Conservation (phyloP, 305 asterid species). For the Euphrasia arctica region DNA sequence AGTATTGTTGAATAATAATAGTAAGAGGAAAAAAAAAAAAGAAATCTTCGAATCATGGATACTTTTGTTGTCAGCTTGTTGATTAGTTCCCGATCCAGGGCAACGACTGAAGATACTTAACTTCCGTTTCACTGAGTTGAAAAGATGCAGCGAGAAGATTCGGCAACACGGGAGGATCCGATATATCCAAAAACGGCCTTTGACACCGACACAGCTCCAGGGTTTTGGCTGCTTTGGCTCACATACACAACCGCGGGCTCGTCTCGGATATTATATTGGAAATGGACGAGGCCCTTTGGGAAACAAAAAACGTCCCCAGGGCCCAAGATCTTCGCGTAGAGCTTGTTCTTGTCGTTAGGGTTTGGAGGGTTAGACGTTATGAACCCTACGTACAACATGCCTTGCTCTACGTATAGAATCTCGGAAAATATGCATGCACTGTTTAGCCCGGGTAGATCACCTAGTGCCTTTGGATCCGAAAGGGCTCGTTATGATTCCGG, state of each 20-base stretch:
- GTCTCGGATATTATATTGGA: constrained; percentile 21
- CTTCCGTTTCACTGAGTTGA: neutral
- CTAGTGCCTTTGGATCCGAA: constrained; percentile 17
- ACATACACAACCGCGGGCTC: constrained; percentile 19
- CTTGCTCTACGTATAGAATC: constrained; percentile 15
- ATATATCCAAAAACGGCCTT: constrained; percentile 23
- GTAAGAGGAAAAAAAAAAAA: no score
- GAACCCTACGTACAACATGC: constrained; percentile 25
- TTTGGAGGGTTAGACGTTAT: constrained; percentile 20
- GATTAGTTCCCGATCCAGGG: neutral
- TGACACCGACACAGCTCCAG: constrained; percentile 20
- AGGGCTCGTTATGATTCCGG: constrained; percentile 20
- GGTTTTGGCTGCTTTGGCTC: constrained; percentile 27
- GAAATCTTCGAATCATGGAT: no score
- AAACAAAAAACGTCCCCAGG: constrained; percentile 23
- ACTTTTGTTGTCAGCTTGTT: no score
- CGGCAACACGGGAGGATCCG: constrained; percentile 15
- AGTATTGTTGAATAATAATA: no score
- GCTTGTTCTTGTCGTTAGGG: constrained; percentile 22
- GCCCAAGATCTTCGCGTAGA: constrained; percentile 15
- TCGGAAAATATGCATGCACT: constrained; percentile 6
- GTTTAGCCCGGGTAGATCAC: constrained; percentile 26
- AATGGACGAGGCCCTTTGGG: constrained; percentile 25
- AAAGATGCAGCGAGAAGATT: constrained; percentile 18
- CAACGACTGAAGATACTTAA: neutral